These are phyloP conservation scores for Closterium sp. DNA, from an alignment of 139 green algal genomes.

Conservation along the genomic window DNA sequence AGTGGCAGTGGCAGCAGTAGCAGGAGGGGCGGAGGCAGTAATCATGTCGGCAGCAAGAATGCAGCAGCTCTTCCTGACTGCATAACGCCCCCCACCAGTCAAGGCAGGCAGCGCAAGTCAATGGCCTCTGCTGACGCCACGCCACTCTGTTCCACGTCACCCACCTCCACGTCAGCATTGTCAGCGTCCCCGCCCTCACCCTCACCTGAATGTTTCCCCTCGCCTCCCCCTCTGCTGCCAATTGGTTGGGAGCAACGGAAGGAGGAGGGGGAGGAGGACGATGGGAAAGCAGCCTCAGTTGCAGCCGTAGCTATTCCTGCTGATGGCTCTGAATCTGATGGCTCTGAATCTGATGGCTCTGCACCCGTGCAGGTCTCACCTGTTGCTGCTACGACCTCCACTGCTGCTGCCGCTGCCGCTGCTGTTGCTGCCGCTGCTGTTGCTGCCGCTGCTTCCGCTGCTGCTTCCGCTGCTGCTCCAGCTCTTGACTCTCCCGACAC, in stretches of 20 bases:
- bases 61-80: neutral
- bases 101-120: neutral
- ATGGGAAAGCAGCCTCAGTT: too few relatives aligned
- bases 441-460: neutral
- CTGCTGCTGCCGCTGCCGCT: neutral
- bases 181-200: neutral
- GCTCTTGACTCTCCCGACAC: neutral
- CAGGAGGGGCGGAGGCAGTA: neutral
- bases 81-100: neutral
- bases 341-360: neutral
- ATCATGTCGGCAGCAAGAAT: neutral
- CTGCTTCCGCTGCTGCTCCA: neutral
- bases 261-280: neutral
- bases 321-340: too few relatives aligned
- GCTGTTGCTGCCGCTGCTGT: too few relatives aligned
- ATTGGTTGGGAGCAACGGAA: neutral
- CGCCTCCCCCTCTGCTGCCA: neutral
- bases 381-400: neutral
- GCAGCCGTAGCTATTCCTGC: too few relatives aligned
- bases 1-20: neutral
- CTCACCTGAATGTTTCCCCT: too few relatives aligned
- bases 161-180: neutral
- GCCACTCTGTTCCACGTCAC: neutral
- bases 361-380: neutral
- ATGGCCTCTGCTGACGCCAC: neutral